Base-by-base conservation (phyloP, 305 asterid genomes). In the Andrographis paniculata region DNA sequence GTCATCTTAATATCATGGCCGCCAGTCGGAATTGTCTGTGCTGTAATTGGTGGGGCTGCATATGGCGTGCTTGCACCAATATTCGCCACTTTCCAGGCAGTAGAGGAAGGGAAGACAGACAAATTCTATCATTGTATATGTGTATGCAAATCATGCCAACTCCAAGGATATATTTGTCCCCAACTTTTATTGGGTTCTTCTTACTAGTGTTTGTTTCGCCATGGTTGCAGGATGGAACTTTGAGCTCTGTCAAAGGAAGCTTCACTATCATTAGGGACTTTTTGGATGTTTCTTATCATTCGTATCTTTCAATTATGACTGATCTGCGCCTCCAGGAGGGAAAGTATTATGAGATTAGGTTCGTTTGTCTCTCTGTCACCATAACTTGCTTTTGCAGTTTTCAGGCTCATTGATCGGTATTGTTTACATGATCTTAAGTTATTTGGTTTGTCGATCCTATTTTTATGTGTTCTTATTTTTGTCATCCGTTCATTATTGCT, bases 31-130 rank as follows among this genome's bases (percentile, higher is more conserved):
- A 63, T 91, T 17, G 42, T 59, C 6, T 55, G 83, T 46, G 62
- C 78, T 48, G 38, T 78, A 45, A 14, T 85, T 17, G 84, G 80
- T 9, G 95, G 95, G 21, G 83, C 87, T 9, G 87, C 77, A 16
- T 86, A 86, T 66, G 99, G 94, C 60, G 58, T 78, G 22, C 84
- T 91, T 56, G 76, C 87, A 33, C 96, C 99, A n/a, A 66, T 78
- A 52, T 66, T 91, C 52, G 94, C 80, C 65, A 91, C 99, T 61
- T 86, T 83, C 61, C 63, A 61, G 65, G 99, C 99, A 23, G 77
- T 91, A 41, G 91, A 80, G 30, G 87, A 72, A 67, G 93, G 88
- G 53, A 80, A 73, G 66, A 60, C 77, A 0, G 38, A 83, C 59
- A 65, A 79, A 58, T 75, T 78, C 41, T 74, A 56, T 60, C 99